Conservation (phyloP, 495 filamentous ascomycete species). For the Parathielavia hyrcaniae region DNA sequence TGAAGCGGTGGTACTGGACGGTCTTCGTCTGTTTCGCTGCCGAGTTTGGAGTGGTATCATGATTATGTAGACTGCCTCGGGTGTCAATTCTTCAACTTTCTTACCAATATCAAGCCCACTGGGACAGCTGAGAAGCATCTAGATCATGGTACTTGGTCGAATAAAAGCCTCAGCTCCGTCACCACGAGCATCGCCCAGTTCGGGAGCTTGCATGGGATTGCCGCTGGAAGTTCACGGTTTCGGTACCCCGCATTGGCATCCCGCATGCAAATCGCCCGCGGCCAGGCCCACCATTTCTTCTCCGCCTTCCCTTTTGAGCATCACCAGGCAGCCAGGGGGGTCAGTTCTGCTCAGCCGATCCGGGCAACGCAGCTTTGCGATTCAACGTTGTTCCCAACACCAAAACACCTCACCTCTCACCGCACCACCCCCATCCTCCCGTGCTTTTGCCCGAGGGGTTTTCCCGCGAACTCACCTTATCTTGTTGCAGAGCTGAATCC, state of each 20-base stretch:
- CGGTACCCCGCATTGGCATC: neutral
- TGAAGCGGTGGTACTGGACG: too few relatives aligned
- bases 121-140: too few relatives aligned
- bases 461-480: neutral
- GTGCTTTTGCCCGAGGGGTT: neutral
- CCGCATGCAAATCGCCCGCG: neutral
- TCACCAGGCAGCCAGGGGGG: slow-evolving; percentile 3
- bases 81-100: too few relatives aligned
- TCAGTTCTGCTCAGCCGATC: too few relatives aligned
- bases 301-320: slow-evolving; percentile 23
- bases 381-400: neutral
- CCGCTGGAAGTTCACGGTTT: neutral
- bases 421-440: neutral
- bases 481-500: neutral
- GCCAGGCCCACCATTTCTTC: neutral
- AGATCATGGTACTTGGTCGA: too few relatives aligned
- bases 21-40: too few relatives aligned
- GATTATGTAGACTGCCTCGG: too few relatives aligned
- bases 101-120: too few relatives aligned
- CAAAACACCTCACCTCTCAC: neutral
- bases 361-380: neutral
- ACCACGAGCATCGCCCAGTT: too few relatives aligned
- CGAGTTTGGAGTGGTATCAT: too few relatives aligned
- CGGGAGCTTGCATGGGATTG: too few relatives aligned
- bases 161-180: too few relatives aligned